Conservation (phyloP, 768 basidiomycete genomes). For the Tephrocybe rancida region DNA sequence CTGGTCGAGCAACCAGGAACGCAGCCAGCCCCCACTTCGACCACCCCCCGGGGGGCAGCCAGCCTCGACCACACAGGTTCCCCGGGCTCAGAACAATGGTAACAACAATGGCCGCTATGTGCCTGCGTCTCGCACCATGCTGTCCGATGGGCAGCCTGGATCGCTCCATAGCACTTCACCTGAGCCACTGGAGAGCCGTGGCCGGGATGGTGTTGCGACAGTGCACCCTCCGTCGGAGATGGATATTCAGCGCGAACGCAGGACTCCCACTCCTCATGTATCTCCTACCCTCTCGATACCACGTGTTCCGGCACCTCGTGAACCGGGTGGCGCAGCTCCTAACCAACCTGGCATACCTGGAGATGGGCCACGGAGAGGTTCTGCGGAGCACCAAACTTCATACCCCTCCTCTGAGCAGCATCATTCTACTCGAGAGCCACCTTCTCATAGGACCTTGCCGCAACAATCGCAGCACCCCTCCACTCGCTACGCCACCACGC, state of each 20-base stretch:
- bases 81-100: conserved; percentile 16
- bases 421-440: background rate
- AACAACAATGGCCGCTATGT: conserved; percentile 16
- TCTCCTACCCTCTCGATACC: background rate
- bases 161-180: background rate
- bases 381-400: conserved; percentile 2
- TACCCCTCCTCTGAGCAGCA: background rate
- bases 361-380: background rate
- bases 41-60: conserved; percentile 5
- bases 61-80: conserved; percentile 8
- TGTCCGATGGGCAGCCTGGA: background rate
- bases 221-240: conserved; percentile 2
- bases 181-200: conserved; percentile 2
- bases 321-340: conserved; percentile 5
- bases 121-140: conserved; percentile 23
- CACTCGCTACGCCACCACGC: background rate
- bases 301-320: background rate
- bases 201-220: conserved; percentile 9
- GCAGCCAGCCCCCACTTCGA: conserved; percentile 3
- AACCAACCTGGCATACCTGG: background rate
- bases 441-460: background rate
- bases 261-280: conserved; percentile 10
- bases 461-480: conserved; percentile 2
- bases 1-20: background rate
- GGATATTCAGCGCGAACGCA: conserved; percentile 13